Evolutionary conservation across 345 rosid species (phyloP).

Genomic region (Camelina neglecta): DNA sequence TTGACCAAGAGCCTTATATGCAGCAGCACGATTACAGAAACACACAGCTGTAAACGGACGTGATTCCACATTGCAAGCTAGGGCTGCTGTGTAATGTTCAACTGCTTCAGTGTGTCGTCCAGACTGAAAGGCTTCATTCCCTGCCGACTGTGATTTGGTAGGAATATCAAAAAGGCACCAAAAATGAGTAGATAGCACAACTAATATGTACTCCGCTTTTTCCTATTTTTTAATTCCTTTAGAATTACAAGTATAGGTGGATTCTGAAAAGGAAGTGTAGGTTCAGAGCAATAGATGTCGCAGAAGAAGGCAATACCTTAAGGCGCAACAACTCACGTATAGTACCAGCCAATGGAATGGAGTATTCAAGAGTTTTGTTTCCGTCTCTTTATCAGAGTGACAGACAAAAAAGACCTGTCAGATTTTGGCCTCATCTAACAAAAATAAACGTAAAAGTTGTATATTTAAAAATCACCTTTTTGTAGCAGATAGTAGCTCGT

Average conservation of each 20-base stretch:
- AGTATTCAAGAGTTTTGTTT: conserved; percentile 57
- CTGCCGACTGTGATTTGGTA: conserved; percentile 62
- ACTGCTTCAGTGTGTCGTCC: conserved; percentile 90
- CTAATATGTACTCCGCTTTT: background rate
- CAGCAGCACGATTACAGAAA: conserved; percentile 98
- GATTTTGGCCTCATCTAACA: conserved; percentile 13
- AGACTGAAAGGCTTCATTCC: conserved; percentile 93
- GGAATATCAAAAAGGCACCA: conserved; percentile 21
- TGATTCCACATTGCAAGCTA: conserved; percentile 78
- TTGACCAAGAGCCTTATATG: conserved; percentile 82
- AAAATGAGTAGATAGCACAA: conserved; percentile 13
- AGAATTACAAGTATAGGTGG: conserved; percentile 1
- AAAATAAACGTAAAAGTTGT: conserved; percentile 12
- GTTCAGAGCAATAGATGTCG: conserved; percentile 27
- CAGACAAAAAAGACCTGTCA: conserved; percentile 29
- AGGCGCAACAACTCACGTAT: conserved; percentile 71
- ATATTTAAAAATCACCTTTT: conserved; percentile 51
- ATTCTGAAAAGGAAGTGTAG: conserved; percentile 17
- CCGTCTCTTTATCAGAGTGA: conserved; percentile 45
- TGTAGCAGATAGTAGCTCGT: conserved; percentile 48
- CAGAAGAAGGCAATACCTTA: conserved; percentile 60
- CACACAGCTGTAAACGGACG: conserved; percentile 94
- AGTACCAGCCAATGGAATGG: conserved; percentile 63
- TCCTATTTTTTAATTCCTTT: conserved; percentile 1
- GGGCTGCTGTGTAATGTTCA: conserved; percentile 85